A percentile compares a stretch with the other conserved stretches of the same genome.
phyloP scores from a whole-genome alignment of 2,329 filamentous ascomycete species.

The Sporothrix curviconia region DNA sequence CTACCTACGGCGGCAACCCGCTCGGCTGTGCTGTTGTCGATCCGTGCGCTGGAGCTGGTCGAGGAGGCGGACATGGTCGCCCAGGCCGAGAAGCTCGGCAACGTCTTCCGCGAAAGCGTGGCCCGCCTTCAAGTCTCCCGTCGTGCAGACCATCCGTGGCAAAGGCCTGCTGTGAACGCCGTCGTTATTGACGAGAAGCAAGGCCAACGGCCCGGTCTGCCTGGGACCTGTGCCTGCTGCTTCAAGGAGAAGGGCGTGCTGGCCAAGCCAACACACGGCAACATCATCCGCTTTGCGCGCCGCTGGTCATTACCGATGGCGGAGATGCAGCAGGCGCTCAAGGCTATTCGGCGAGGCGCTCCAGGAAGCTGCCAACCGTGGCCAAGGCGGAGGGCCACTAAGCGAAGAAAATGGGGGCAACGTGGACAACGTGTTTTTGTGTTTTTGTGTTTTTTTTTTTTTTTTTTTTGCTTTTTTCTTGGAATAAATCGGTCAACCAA shows the following conservation, averaged over 20 bases:
- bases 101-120: conserved; percentile 75
- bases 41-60: conserved; percentile 88
- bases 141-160: conserved; percentile 77
- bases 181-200: conserved; percentile 90
- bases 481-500: not conserved
- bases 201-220: conserved; percentile 79
- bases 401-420: too few species aligned
- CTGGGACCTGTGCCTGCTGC: conserved; percentile 92
- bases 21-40: conserved; percentile 91
- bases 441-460: too few species aligned
- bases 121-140: conserved; percentile 66
- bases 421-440: too few species aligned
- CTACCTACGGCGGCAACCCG: conserved; percentile 97
- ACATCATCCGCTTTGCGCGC: conserved; percentile 97
- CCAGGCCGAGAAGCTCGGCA: conserved; percentile 72
- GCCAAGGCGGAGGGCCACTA: conserved; percentile 37
- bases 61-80: conserved; percentile 85
- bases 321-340: conserved; percentile 70
- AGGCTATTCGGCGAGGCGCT: conserved; percentile 77
- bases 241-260: conserved; percentile 93
- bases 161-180: conserved; percentile 92
- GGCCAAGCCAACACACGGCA: conserved; percentile 96
- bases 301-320: conserved; percentile 87
- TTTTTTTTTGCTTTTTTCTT: not conserved
- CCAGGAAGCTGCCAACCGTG: conserved; percentile 66